Base-by-base conservation (phyloP, 805 yeast species). In the Suhomyces sp. region DNA sequence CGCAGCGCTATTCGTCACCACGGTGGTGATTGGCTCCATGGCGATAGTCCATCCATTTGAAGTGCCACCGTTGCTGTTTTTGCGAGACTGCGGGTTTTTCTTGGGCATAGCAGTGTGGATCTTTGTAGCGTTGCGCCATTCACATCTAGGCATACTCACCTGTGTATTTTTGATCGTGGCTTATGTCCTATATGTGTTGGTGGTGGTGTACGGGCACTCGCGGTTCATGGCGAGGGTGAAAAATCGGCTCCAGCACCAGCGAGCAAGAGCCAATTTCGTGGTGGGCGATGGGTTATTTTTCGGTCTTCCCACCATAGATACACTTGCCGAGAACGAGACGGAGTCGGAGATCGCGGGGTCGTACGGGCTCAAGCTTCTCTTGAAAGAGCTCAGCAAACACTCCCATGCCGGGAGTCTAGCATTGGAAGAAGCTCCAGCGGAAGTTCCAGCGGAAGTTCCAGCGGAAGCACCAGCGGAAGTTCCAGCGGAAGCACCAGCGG, bases 21-120 rank as follows among this genome's bases (percentile, higher is more conserved):
- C 93, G 1, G 86, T 90, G 10, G 88, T 93, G 0, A 76, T 89
- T 23, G 98, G 98, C 0, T 67, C 83, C 0, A 87, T 93, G 81
- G 86, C 89, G 0, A 66, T 91, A 0, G 66, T 85, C 1, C 76
- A 80, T 36, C 92, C 96, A 0, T 81, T 81, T 61, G 69, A 79
- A 50, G 87, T 90, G 19, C 76, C 81, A 44, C 69, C 71, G 49
- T 48, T 56, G 4, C 70, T 74, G 35, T 88, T 90, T 62, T 41
- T 84, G 5, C 73, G 86, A 55, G 97, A 93, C 65, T 59, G 83
- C 0, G 57, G 68, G 0, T 80, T 88, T 59, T 86, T 90, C 59
- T 64, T 80, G 0, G 56, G 72, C 0, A 73, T 90, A 19, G 71
- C 84, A 0, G 42, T 76, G 0, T 57, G 86, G 6, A 68, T 88